Evolutionary conservation across 768 basidiomycete genomes (phyloP).

Genomic region (Pleurotus giganteus): DNA sequence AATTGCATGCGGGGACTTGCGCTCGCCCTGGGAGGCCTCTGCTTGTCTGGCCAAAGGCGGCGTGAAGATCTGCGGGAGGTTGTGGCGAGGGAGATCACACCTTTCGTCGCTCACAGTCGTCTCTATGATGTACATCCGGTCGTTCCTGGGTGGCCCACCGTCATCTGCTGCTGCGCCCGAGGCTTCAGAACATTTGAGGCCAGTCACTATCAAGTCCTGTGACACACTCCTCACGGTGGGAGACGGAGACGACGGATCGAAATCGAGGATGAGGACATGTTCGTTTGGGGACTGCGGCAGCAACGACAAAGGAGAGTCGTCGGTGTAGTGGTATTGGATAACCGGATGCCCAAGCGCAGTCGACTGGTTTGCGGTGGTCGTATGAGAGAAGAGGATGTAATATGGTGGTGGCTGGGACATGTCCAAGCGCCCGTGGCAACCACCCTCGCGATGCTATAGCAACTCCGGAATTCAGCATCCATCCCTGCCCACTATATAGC

Average conservation of each 20-base stretch:
- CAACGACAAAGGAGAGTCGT: slow-evolving; percentile 69
- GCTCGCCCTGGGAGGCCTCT: slow-evolving; percentile 31
- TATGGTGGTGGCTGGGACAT: slow-evolving; percentile 42
- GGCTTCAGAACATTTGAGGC: slow-evolving; percentile 67
- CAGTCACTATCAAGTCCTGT: slow-evolving; percentile 44
- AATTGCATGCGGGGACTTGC: slow-evolving; percentile 46
- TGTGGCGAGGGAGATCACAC: slow-evolving; percentile 14
- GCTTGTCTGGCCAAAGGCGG: slow-evolving; percentile 1
- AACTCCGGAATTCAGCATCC: slow-evolving; percentile 1
- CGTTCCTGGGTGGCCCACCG: slow-evolving; percentile 44
- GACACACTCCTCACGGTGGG: slow-evolving; percentile 55
- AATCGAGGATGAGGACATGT: slow-evolving; percentile 74
- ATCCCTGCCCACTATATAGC: slow-evolving; percentile 3
- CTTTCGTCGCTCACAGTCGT: slow-evolving; percentile 46
- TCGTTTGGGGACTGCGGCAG: slow-evolving; percentile 60
- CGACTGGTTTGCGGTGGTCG: slow-evolving; percentile 33
- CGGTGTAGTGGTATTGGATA: slow-evolving; percentile 80
- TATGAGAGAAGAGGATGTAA: slow-evolving; percentile 67
- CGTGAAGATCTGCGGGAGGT: slow-evolving; percentile 6
- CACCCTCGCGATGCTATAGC: slow-evolving; percentile 4
- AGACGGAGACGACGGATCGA: slow-evolving; percentile 41
- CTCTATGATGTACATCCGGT: slow-evolving; percentile 76
- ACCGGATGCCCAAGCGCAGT: slow-evolving; percentile 62
- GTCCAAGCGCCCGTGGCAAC: background rate
- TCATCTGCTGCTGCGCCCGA: slow-evolving; percentile 63